These are phyloP conservation scores for Alopecurus myosuroides DNA, from an alignment of 176 grass and related monocot species.

Conservation along the genomic window DNA sequence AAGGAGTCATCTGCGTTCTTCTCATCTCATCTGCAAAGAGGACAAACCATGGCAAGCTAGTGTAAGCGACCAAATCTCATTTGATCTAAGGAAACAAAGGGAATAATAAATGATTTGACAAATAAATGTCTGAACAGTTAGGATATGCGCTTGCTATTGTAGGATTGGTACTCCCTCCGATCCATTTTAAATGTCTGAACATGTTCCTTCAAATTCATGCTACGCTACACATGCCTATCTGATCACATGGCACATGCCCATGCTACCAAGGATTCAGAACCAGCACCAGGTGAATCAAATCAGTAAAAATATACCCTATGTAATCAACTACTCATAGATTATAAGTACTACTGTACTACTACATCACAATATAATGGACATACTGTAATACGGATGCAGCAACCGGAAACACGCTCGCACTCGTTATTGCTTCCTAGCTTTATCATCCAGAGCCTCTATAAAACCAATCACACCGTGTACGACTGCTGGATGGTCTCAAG, in stretches of 20 bases:
- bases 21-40: no score
- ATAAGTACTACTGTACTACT: neutral
- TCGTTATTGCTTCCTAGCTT: constrained; percentile 30
- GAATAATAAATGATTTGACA: no score
- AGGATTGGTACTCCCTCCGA: no score
- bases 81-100: no score
- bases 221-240: neutral
- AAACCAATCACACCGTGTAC: constrained; percentile 58
- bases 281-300: neutral
- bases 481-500: constrained; percentile 74
- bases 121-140: no score
- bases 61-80: no score
- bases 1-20: no score
- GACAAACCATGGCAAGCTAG: no score
- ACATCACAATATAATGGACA: constrained; percentile 22
- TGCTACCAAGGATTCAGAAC: neutral
- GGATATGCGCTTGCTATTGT: no score
- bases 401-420: neutral
- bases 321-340: constrained; percentile 3
- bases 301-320: constrained; percentile 12
- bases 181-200: no score
- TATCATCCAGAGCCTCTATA: neutral
- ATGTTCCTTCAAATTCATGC: no score
- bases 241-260: constrained; percentile 20
- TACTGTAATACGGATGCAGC: neutral